Percentiles rank a stretch among this genome's conserved stretches.
Conservation (phyloP, 2,329 filamentous ascomycete genomes). For the Aspergillus arachidicola region DNA sequence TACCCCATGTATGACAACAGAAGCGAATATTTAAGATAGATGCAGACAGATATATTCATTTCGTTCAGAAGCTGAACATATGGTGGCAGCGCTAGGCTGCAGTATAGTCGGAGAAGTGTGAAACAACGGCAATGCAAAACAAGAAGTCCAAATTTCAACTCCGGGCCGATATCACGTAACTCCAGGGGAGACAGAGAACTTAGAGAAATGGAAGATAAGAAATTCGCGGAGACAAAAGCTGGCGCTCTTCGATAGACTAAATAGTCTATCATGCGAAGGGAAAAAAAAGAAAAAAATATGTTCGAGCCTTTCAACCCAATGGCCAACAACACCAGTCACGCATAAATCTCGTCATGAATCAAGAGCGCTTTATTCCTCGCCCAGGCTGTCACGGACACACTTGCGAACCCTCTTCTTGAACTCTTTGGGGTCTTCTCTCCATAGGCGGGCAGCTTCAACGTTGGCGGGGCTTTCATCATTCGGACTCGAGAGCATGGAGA, state of each 20-base stretch:
- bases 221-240: not conserved
- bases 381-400: conserved; percentile 79
- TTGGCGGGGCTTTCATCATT: conserved; percentile 97
- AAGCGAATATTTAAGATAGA: not conserved
- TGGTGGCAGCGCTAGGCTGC: not conserved
- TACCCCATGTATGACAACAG: not conserved
- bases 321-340: conserved; percentile 3
- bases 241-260: conserved; percentile 1
- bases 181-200: not conserved
- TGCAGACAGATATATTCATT: not conserved
- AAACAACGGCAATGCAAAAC: conserved; percentile 1
- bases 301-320: not conserved
- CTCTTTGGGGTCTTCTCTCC: conserved; percentile 77
- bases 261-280: conserved; percentile 2
- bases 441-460: conserved; percentile 85
- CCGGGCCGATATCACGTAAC: conserved; percentile 1
- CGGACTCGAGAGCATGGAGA: conserved; percentile 87
- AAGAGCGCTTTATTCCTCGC: conserved; percentile 58
- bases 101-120: not conserved
- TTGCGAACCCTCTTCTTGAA: conserved; percentile 78
- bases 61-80: conserved; percentile 1
- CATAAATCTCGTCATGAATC: conserved; percentile 1
- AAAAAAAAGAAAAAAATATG: conserved; percentile 43
- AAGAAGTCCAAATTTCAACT: conserved; percentile 4
- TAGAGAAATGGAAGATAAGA: not conserved